Evolutionary conservation across 2,329 filamentous ascomycete species (phyloP).

Genomic region (Fusarium graminum): DNA sequence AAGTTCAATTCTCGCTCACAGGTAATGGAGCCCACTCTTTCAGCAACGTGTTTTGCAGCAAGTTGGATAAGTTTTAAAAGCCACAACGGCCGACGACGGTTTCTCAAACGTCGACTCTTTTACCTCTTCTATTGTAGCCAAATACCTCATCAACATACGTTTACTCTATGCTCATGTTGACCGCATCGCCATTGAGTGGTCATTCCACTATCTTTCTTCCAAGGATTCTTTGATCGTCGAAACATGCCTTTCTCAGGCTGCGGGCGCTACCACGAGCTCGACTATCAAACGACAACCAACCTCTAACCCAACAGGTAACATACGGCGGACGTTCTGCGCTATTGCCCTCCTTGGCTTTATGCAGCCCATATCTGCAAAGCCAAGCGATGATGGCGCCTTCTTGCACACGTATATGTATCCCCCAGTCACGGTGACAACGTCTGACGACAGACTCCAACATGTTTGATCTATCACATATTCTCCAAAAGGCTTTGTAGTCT

Average conservation of each 20-base stretch:
- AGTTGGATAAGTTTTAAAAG: constrained; percentile 31
- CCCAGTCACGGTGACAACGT: neutral
- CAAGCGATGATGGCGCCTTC: constrained; percentile 6
- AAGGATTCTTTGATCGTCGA: constrained; percentile 11
- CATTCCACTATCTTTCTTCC: constrained; percentile 5
- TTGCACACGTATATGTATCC: constrained; percentile 22
- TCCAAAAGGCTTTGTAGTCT: constrained; percentile 2
- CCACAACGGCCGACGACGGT: constrained; percentile 36
- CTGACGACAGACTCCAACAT: constrained; percentile 1
- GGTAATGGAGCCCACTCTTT: constrained; percentile 25
- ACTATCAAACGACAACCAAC: constrained; percentile 27
- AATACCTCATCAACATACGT: too few relatives aligned
- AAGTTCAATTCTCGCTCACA: constrained; percentile 5
- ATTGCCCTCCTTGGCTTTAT: constrained; percentile 24
- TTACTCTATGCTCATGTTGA: neutral
- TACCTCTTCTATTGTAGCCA: neutral
- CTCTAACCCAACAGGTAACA: constrained; percentile 14
- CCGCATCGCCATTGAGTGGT: neutral
- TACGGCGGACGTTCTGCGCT: constrained; percentile 5
- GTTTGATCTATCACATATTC: constrained; percentile 28
- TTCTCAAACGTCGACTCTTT: constrained; percentile 22
- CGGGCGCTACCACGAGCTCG: constrained; percentile 31
- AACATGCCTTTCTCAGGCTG: constrained; percentile 22
- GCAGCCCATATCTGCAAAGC: constrained; percentile 33
- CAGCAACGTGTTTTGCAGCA: constrained; percentile 32